A percentile compares a stretch with the other conserved stretches of the same genome.
These are phyloP conservation scores for Sicyos baderoa DNA, from an alignment of 306 rosid genomes.

Conservation along the genomic window DNA sequence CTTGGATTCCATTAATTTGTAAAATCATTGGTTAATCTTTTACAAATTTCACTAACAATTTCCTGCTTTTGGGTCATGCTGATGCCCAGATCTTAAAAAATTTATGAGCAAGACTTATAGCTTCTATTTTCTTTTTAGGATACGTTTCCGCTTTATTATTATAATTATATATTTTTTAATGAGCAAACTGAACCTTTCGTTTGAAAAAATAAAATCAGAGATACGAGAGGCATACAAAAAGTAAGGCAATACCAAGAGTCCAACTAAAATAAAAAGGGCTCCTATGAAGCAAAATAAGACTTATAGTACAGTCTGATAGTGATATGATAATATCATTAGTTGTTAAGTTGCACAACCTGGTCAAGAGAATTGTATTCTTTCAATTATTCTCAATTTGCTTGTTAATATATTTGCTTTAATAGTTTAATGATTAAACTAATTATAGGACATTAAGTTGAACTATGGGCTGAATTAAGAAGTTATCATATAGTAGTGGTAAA, in stretches of 20 bases:
- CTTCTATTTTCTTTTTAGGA: background rate
- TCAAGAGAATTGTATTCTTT: background rate
- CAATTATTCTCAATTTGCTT: background rate
- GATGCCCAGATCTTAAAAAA: background rate
- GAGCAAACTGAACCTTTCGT: background rate
- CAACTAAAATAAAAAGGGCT: background rate
- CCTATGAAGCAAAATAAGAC: background rate
- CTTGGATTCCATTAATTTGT: background rate
- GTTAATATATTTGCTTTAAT: background rate
- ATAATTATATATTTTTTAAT: too few relatives aligned
- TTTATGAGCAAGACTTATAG: background rate
- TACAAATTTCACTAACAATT: background rate
- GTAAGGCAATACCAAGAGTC: background rate
- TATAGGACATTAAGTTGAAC: background rate
- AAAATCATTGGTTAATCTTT: background rate
- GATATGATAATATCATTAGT: background rate
- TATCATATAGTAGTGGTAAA: background rate
- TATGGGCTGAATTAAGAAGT: background rate
- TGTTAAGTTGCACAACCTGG: constrained; percentile 13
- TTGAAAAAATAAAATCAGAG: background rate
- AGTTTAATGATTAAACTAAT: background rate
- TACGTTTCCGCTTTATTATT: background rate
- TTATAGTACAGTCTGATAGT: background rate
- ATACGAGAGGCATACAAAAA: background rate
- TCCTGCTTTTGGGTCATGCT: constrained; percentile 1